phyloP scores from a whole-genome alignment of 441 rosid genomes.

The Dalechampia spathulata region DNA sequence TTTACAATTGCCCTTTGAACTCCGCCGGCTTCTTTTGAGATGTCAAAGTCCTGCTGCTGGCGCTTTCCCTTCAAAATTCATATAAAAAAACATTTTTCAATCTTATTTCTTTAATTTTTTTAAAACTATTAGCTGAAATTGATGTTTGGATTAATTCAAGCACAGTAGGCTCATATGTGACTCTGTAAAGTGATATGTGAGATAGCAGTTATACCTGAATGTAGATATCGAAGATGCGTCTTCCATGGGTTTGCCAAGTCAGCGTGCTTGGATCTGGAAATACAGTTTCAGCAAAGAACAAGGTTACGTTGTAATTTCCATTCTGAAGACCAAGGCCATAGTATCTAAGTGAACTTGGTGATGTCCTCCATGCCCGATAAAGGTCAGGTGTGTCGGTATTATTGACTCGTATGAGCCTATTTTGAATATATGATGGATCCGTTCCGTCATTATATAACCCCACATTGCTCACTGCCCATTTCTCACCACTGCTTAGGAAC shows the following conservation, averaged over 20 bases:
- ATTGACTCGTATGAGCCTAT: constrained; percentile 14
- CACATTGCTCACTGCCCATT: constrained; percentile 67
- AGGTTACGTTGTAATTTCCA: constrained; percentile 35
- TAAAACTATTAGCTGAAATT: too few relatives aligned
- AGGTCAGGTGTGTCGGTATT: constrained; percentile 20
- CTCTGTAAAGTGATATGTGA: too few relatives aligned
- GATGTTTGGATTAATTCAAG: too few relatives aligned
- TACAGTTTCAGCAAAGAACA: constrained; percentile 47
- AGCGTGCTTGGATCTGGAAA: constrained; percentile 19
- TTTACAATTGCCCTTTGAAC: constrained; percentile 23
- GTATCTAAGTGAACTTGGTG: constrained; percentile 43
- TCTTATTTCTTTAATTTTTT: too few relatives aligned
- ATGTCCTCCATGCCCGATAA: constrained; percentile 27
- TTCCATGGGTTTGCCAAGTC: constrained; percentile 31
- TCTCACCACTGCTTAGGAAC: constrained; percentile 20
- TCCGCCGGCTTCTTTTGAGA: constrained; percentile 31
- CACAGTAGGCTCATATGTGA: too few relatives aligned
- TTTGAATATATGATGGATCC: constrained; percentile 20
- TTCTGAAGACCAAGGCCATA: constrained; percentile 40
- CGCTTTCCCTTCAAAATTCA: constrained; percentile 22
- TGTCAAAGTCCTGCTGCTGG: constrained; percentile 29
- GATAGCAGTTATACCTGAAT: constrained; percentile 42
- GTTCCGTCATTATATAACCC: constrained; percentile 31
- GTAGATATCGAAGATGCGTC: constrained; percentile 49
- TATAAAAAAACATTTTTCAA: too few relatives aligned